Percentiles rank a stretch among this genome's conserved stretches.
phyloP scores from a whole-genome alignment of 1,139 yeast genomes.

The Hanseniaspora uvarum region DNA sequence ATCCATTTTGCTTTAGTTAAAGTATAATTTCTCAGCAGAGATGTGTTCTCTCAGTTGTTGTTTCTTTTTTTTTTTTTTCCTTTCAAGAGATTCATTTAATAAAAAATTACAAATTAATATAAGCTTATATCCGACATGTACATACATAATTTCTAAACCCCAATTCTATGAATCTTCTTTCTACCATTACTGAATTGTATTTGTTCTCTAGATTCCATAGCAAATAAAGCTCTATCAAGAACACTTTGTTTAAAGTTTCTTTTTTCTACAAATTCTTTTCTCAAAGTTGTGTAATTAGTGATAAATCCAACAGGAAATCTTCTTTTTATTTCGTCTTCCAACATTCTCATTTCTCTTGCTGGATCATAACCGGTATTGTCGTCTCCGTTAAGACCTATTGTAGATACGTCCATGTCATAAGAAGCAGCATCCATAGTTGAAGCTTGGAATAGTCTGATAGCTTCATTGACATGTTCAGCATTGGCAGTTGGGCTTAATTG shows the following conservation, averaged over 20 bases:
- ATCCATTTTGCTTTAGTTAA: too few species aligned
- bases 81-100: not conserved
- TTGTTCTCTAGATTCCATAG: constrained; percentile 76
- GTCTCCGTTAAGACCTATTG: constrained; percentile 38
- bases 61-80: not conserved
- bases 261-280: constrained; percentile 72
- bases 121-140: not conserved
- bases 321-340: constrained; percentile 77
- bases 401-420: constrained; percentile 42
- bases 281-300: constrained; percentile 73
- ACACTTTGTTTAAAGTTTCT: constrained; percentile 61
- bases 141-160: constrained; percentile 38
- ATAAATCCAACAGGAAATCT: constrained; percentile 96
- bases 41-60: not conserved
- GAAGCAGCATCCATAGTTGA: constrained; percentile 97
- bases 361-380: constrained; percentile 44
- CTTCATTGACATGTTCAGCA: constrained; percentile 89
- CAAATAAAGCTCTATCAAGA: constrained; percentile 70
- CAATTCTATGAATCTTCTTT: constrained; percentile 70
- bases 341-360: constrained; percentile 60
- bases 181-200: constrained; percentile 84
- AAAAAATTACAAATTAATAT: not conserved
- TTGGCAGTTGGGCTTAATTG: constrained; percentile 74
- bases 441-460: constrained; percentile 84
- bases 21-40: not conserved